Evolutionary conservation across 805 yeast genomes (phyloP).

Genomic region (Hemisphaericaspora nanyangensis): DNA sequence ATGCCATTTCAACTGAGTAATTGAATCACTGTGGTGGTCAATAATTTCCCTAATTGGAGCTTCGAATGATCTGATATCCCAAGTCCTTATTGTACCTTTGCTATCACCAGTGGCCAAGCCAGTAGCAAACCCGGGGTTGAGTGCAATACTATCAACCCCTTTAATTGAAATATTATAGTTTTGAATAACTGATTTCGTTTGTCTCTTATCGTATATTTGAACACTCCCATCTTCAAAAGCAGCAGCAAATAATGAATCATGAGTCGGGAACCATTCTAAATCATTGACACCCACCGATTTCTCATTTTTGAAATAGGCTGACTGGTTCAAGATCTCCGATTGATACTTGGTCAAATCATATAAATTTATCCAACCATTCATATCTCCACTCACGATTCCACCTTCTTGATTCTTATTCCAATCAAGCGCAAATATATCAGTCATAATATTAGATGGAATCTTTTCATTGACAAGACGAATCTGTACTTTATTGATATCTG

Average conservation of each 20-base stretch:
- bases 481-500: slow-evolving; percentile 45
- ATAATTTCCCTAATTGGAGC: slow-evolving; percentile 9
- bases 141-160: slow-evolving; percentile 56
- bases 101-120: slow-evolving; percentile 68
- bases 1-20: slow-evolving; percentile 75
- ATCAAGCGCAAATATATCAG: slow-evolving; percentile 65
- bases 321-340: not conserved
- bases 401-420: slow-evolving; percentile 74
- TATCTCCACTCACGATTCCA: slow-evolving; percentile 52
- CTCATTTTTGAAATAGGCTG: not conserved
- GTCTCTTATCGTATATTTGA: slow-evolving; percentile 53
- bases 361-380: slow-evolving; percentile 58
- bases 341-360: slow-evolving; percentile 59
- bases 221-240: slow-evolving; percentile 63
- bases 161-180: slow-evolving; percentile 10
- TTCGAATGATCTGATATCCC: slow-evolving; percentile 56
- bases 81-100: slow-evolving; percentile 50
- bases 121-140: slow-evolving; percentile 54
- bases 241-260: slow-evolving; percentile 56
- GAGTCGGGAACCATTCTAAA: slow-evolving; percentile 62
- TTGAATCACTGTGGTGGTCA: slow-evolving; percentile 47
- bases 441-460: slow-evolving; percentile 18
- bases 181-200: slow-evolving; percentile 1
- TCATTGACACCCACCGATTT: slow-evolving; percentile 56
- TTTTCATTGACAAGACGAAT: slow-evolving; percentile 39